Conservation (phyloP, 257 asterid species). For the Nicotiana benthamiana region DNA sequence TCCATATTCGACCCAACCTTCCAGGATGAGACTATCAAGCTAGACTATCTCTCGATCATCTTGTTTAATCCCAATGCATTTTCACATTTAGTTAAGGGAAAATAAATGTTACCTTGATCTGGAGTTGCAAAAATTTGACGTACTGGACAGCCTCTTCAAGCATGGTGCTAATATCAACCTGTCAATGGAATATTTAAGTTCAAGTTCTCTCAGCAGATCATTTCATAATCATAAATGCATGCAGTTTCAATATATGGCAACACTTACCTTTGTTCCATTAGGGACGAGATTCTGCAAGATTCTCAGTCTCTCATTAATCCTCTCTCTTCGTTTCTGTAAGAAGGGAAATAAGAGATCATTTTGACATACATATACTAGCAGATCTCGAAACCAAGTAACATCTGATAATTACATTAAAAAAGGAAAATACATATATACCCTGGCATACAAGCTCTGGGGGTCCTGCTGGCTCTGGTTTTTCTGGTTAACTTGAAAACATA, state of each 20-base stretch:
- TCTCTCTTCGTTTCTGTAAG: slow-evolving; percentile 75
- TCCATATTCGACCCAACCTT: no score
- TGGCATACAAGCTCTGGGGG: slow-evolving; percentile 81
- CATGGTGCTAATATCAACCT: slow-evolving; percentile 95
- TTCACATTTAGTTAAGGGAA: slow-evolving; percentile 24
- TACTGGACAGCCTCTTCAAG: slow-evolving; percentile 90
- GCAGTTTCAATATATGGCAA: neutral
- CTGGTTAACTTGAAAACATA: no score
- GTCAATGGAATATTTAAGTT: neutral
- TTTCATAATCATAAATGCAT: neutral
- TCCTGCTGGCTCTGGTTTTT: slow-evolving; percentile 51
- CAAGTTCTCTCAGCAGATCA: neutral
- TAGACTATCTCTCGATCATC: no score
- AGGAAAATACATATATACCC: slow-evolving; percentile 28
- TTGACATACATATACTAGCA: neutral
- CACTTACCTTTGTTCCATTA: slow-evolving; percentile 70
- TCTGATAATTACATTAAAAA: no score
- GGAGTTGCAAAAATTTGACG: slow-evolving; percentile 78
- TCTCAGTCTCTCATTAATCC: slow-evolving; percentile 69
- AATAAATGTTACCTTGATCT: slow-evolving; percentile 49
- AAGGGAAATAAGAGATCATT: neutral
- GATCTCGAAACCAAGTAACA: neutral
- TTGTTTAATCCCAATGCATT: neutral
- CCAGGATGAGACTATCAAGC: no score
- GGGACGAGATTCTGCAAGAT: slow-evolving; percentile 84